Conservation (phyloP, 805 yeast genomes). For the Cyberlindnera mrakii region DNA sequence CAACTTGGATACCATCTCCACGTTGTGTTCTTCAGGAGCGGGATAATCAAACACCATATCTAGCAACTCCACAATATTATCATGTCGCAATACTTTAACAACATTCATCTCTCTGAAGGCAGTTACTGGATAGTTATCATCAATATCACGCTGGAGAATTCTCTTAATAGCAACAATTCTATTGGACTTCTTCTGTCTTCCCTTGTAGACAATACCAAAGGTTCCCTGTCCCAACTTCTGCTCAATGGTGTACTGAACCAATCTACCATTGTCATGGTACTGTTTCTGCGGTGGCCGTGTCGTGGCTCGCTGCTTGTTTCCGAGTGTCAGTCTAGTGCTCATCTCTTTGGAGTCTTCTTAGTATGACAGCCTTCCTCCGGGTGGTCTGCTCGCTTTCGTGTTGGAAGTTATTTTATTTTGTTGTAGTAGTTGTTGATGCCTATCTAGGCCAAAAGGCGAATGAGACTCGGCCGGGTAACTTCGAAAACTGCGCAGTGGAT, state of each 20-base stretch:
- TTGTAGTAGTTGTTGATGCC: no score
- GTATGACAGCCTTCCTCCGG: no score
- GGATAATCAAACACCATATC: slow-evolving; percentile 66
- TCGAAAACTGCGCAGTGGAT: no score
- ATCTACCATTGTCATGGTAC: slow-evolving; percentile 12
- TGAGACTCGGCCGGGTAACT: no score
- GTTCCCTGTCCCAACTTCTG: slow-evolving; percentile 76
- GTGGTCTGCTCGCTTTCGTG: no score
- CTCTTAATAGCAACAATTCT: slow-evolving; percentile 82
- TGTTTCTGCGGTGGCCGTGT: slow-evolving; percentile 1
- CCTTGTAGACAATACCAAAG: slow-evolving; percentile 85
- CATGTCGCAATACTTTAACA: slow-evolving; percentile 61
- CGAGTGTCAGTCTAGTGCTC: neutral
- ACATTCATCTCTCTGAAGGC: slow-evolving; percentile 90
- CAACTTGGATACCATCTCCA: slow-evolving; percentile 20
- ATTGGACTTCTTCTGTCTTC: slow-evolving; percentile 39
- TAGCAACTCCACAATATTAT: slow-evolving; percentile 66
- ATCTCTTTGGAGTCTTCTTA: no score
- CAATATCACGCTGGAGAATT: slow-evolving; percentile 43
- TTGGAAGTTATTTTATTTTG: no score
- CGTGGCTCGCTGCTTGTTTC: slow-evolving; percentile 1
- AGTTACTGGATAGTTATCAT: slow-evolving; percentile 77
- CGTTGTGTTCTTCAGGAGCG: slow-evolving; percentile 5
- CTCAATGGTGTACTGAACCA: slow-evolving; percentile 27
- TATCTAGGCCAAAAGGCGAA: no score